A percentile compares a stretch with the other conserved stretches of the same genome.
phyloP scores from a whole-genome alignment of 2,329 filamentous ascomycete species.

The Penicillium glabrum region DNA sequence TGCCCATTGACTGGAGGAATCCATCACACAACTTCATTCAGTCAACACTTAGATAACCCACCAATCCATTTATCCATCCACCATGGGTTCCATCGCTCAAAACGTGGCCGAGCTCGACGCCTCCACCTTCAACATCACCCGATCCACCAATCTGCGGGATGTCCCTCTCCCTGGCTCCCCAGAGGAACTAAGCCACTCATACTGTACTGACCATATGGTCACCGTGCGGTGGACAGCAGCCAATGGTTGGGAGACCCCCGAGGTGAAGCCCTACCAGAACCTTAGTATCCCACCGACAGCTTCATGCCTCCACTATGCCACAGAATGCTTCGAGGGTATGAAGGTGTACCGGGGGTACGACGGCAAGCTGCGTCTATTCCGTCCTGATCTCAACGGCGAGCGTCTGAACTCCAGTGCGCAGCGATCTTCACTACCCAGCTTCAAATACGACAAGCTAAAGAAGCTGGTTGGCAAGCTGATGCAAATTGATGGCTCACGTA shows the following conservation, averaged over 20 bases:
- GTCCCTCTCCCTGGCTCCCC: slow-evolving; percentile 41
- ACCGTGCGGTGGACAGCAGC: slow-evolving; percentile 65
- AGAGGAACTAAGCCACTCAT: slow-evolving; percentile 40
- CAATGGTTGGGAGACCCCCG: slow-evolving; percentile 70
- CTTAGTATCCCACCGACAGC: slow-evolving; percentile 78
- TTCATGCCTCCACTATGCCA: slow-evolving; percentile 82
- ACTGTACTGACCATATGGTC: slow-evolving; percentile 85
- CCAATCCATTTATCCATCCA: not conserved
- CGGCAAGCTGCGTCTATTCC: slow-evolving; percentile 72
- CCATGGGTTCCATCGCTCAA: slow-evolving; percentile 33
- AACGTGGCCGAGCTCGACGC: slow-evolving; percentile 38
- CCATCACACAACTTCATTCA: not conserved
- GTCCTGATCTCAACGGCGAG: slow-evolving; percentile 69
- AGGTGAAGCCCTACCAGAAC: slow-evolving; percentile 74
- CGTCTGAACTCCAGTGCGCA: slow-evolving; percentile 58
- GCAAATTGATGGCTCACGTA: slow-evolving; percentile 58
- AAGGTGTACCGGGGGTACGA: slow-evolving; percentile 71
- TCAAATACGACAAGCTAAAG: slow-evolving; percentile 70
- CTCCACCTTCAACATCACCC: slow-evolving; percentile 41
- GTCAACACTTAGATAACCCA: not conserved
- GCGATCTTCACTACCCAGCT: slow-evolving; percentile 73
- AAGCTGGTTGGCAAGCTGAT: slow-evolving; percentile 72
- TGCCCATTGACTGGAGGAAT: not conserved
- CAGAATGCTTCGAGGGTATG: slow-evolving; percentile 85
- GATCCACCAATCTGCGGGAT: slow-evolving; percentile 33